Conservation (phyloP, 2,329 filamentous ascomycete genomes). For the Trichoderma arundinaceum region DNA sequence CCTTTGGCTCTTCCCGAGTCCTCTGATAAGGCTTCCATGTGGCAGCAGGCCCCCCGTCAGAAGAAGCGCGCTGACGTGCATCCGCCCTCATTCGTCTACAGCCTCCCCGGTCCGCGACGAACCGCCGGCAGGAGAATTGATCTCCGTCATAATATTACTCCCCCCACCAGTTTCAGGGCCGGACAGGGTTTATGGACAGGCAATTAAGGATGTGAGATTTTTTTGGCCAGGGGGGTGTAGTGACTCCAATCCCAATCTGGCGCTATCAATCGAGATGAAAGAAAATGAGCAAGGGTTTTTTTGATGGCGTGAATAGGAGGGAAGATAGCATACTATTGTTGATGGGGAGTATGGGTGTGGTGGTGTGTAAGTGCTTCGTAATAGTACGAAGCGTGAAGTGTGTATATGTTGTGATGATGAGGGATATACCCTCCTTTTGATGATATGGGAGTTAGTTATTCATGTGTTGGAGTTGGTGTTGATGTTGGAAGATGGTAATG, state of each 20-base stretch:
- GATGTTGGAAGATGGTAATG: neutral
- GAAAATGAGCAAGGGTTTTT: neutral
- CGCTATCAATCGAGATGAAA: slow-evolving; percentile 23
- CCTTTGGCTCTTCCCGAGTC: neutral
- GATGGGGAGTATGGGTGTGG: neutral
- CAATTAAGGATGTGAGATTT: slow-evolving; percentile 4
- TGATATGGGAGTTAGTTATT: neutral
- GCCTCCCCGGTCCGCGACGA: neutral
- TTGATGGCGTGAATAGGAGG: neutral
- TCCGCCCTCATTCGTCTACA: neutral
- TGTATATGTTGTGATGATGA: neutral
- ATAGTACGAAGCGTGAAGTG: neutral
- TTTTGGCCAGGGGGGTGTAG: neutral
- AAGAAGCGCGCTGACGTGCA: slow-evolving; percentile 7
- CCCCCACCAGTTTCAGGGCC: slow-evolving; percentile 5
- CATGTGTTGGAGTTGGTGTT: neutral
- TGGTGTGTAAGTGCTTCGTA: neutral
- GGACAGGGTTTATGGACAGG: slow-evolving; percentile 1
- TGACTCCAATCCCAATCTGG: slow-evolving; percentile 6
- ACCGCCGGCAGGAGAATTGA: slow-evolving; percentile 7
- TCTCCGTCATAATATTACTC: neutral
- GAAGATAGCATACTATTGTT: no score
- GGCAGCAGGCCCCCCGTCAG: neutral
- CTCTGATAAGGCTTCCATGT: neutral
- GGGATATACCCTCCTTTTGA: neutral